Evolutionary conservation across 768 basidiomycete species (phyloP).

Genomic region (Coprinopsis cinerea): DNA sequence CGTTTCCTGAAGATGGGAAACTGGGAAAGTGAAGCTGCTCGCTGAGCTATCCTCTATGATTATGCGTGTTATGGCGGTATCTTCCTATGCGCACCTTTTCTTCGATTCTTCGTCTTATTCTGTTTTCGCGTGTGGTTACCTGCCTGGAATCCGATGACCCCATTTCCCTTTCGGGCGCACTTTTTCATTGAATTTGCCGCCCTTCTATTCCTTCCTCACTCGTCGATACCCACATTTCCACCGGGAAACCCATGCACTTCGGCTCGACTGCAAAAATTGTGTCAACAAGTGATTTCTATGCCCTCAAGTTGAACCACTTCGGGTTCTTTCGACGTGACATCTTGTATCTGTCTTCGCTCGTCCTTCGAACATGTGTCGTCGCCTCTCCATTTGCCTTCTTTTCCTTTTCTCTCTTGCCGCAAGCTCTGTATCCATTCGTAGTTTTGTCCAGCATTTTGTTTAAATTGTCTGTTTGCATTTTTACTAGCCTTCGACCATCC

Average conservation of each 20-base stretch:
- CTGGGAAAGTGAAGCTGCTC: conserved; percentile 49
- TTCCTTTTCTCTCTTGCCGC: too few relatives aligned
- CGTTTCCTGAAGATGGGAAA: conserved; percentile 77
- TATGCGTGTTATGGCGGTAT: neutral
- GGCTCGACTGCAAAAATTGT: neutral
- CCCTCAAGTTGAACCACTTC: neutral
- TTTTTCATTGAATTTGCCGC: too few relatives aligned
- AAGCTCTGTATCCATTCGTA: neutral
- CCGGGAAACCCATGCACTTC: too few relatives aligned
- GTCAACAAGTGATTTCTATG: neutral
- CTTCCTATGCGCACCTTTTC: neutral
- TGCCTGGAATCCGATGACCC: too few relatives aligned
- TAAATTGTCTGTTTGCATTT: too few relatives aligned
- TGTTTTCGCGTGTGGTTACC: too few relatives aligned
- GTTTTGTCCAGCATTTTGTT: too few relatives aligned
- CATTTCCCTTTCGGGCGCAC: too few relatives aligned
- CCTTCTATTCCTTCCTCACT: neutral
- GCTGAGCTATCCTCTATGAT: conserved; percentile 11
- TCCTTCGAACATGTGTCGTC: neutral
- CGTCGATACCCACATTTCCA: neutral
- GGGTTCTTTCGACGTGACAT: neutral
- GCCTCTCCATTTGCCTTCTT: neutral
- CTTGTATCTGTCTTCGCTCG: too few relatives aligned
- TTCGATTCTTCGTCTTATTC: neutral
- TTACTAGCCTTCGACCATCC: neutral